These are phyloP conservation scores for Paraphaeosphaeria sporulosa DNA, from an alignment of 2,329 filamentous ascomycete genomes.

Conservation along the genomic window DNA sequence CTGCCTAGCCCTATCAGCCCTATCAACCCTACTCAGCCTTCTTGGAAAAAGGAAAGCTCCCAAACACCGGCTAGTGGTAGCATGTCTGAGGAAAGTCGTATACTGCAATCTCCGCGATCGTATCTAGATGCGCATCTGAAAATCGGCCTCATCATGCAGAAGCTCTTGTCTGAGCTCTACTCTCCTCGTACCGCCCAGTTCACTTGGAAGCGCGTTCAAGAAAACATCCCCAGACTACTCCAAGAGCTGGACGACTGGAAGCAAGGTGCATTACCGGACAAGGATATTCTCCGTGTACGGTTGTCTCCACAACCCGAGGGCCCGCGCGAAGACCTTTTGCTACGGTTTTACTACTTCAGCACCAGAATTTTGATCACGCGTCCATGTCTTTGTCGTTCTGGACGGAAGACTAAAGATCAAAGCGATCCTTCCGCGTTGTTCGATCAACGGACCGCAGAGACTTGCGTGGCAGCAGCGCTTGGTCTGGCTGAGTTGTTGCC, in stretches of 20 bases:
- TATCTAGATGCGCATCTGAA: constrained; percentile 27
- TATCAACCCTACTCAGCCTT: neutral
- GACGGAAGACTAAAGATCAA: constrained; percentile 25
- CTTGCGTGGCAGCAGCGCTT: neutral
- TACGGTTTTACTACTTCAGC: constrained; percentile 41
- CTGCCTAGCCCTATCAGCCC: neutral
- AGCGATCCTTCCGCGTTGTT: neutral
- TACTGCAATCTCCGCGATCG: neutral
- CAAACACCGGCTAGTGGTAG: constrained; percentile 5
- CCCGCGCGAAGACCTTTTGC: constrained; percentile 26
- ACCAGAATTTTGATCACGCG: constrained; percentile 46
- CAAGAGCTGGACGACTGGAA: constrained; percentile 45
- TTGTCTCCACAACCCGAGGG: constrained; percentile 1
- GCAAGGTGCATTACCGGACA: constrained; percentile 20
- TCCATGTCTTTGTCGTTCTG: constrained; percentile 45
- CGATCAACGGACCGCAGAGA: neutral
- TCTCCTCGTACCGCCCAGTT: constrained; percentile 39
- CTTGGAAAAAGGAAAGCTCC: neutral
- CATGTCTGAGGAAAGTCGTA: constrained; percentile 1
- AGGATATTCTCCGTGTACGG: neutral
- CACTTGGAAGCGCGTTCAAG: constrained; percentile 49
- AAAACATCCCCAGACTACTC: constrained; percentile 37
- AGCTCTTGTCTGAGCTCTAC: constrained; percentile 44
- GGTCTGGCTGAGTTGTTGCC: neutral
- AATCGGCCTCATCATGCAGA: constrained; percentile 43